phyloP scores from a whole-genome alignment of 768 basidiomycete genomes.

The Tremella mesenterica region DNA sequence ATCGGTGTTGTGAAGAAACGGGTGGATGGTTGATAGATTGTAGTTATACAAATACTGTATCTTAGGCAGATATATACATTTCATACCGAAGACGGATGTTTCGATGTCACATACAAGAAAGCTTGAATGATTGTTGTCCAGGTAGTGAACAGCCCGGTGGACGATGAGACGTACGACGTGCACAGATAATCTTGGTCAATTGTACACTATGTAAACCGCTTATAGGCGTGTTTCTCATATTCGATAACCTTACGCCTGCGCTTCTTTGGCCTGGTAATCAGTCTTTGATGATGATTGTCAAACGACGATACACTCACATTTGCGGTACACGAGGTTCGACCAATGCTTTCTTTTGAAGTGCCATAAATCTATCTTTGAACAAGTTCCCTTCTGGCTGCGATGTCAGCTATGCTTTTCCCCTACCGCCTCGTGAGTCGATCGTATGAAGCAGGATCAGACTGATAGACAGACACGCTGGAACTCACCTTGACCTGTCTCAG shows the following conservation, averaged over 20 bases:
- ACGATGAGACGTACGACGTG: too few species aligned
- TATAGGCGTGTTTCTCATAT: constrained; percentile 46
- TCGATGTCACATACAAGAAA: too few species aligned
- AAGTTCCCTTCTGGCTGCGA: constrained; percentile 82
- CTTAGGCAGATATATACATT: too few species aligned
- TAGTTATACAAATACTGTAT: too few species aligned
- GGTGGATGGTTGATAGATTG: too few species aligned
- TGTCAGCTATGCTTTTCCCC: neutral
- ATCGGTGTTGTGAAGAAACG: too few species aligned
- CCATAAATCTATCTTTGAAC: constrained; percentile 79
- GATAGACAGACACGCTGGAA: constrained; percentile 6
- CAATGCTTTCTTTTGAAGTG: constrained; percentile 76
- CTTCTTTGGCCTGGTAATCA: constrained; percentile 22
- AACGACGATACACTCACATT: constrained; percentile 51
- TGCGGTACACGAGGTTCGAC: constrained; percentile 78
- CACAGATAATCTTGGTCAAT: neutral
- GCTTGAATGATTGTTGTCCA: too few species aligned
- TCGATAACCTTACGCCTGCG: constrained; percentile 33
- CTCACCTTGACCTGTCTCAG: constrained; percentile 71
- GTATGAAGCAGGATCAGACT: neutral
- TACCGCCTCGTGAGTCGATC: neutral
- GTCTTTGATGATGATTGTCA: constrained; percentile 2
- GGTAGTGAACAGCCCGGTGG: too few species aligned
- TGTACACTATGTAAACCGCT: constrained; percentile 40
- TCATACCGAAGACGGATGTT: too few species aligned